Evolutionary conservation across 345 rosid genomes (phyloP), one percentile per base, ranked within the genome.

Genomic region (Euphorbia lathyris): DNA sequence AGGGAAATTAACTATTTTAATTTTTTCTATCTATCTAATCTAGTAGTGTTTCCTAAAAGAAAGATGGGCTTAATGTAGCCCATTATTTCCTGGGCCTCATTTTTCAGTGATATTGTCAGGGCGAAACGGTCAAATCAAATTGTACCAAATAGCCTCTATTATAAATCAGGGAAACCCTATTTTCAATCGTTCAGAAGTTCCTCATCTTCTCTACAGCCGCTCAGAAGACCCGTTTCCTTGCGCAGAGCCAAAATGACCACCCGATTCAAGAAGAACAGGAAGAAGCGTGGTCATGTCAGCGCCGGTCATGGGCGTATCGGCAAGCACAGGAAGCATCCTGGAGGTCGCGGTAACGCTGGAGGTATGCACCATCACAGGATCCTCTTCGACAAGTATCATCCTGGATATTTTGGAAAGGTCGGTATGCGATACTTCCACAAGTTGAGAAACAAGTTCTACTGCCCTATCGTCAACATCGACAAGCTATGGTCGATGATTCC

Each of bases 361-460:
- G 95, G 97, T 43, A 82, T 88, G 97, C 95, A 90, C 80, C 97
- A 88, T 84, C 97, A 90, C 85, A 61, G 95, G 73, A 90, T 90
- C 84, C 90, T 90, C 67, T 88, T 90, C 81, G 95, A 88, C 88
- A 90, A 90, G 86, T 90, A 88, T 78, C 97, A 90, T 71, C 97
- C 95, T 0, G 97, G 97, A 45, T 90, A 83, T 63, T 90, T 90
- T 61, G 95, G 97, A 7, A 88, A 90, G 66, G 97, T 90, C n/a
- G 97, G 97, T 61, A 90, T 90, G 97, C 75, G 97, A 42, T 90
- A 90, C 71, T 90, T 88, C 80, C 97, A 90, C 80, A 90, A 87
- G 86, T 86, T 88, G 32, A 81, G 92, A 16, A 90, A 90, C 86
- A 88, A 83, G 85, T 90, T 86, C 77, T 74, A 74, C 77, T 87